phyloP scores from a whole-genome alignment of 768 basidiomycete genomes.

The Stropharia rugosoannulata region DNA sequence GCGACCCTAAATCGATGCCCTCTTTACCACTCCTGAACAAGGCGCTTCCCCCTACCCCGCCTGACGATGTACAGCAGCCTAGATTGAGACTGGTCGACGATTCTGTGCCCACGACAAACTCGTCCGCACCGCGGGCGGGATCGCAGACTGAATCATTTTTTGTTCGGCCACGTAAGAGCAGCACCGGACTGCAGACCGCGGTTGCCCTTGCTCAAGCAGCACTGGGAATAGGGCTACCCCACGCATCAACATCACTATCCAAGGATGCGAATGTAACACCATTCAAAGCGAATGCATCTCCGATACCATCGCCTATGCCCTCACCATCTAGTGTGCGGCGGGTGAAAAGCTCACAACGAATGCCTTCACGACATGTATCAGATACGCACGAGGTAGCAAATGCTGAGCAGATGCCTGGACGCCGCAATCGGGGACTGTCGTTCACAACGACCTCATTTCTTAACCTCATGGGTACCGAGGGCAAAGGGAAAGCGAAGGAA shows the following conservation, averaged over 20 bases:
- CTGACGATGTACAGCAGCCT: slow-evolving; percentile 20
- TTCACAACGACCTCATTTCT: slow-evolving; percentile 47
- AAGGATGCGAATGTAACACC: slow-evolving; percentile 49
- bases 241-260: slow-evolving; percentile 41
- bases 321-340: slow-evolving; percentile 36
- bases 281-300: slow-evolving; percentile 25
- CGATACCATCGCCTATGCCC: slow-evolving; percentile 22
- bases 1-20: slow-evolving; percentile 13
- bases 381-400: slow-evolving; percentile 20
- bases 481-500: slow-evolving; percentile 48
- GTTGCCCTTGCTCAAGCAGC: slow-evolving; percentile 54
- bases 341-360: slow-evolving; percentile 50
- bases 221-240: slow-evolving; percentile 58
- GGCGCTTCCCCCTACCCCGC: slow-evolving; percentile 50
- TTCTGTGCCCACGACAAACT: neutral
- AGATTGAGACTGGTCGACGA: neutral
- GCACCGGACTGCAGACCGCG: slow-evolving; percentile 24
- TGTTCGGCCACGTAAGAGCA: slow-evolving; percentile 5
- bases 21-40: slow-evolving; percentile 37
- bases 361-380: slow-evolving; percentile 22
- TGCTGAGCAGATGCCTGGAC: slow-evolving; percentile 18
- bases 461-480: slow-evolving; percentile 30
- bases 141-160: slow-evolving; percentile 1
- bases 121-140: slow-evolving; percentile 1
- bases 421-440: slow-evolving; percentile 55